phyloP scores from a whole-genome alignment of 305 asterid genomes.

The Solanum chacoense region DNA sequence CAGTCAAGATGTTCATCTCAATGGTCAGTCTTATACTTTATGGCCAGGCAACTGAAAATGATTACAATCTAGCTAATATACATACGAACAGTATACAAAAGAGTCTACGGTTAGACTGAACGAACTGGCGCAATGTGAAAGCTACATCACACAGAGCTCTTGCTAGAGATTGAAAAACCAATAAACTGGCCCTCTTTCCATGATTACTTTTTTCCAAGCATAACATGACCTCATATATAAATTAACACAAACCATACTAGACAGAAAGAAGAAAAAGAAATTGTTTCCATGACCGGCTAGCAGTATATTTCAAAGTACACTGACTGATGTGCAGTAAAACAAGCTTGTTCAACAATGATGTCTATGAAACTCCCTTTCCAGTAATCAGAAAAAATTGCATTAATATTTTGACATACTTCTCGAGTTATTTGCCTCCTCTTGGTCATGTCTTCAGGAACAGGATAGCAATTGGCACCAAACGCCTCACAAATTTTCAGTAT shows the following conservation, averaged over 20 bases:
- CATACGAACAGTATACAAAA: not conserved
- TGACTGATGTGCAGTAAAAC: not conserved
- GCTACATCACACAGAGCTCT: not conserved
- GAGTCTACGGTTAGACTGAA: not conserved
- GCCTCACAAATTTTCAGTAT: constrained; percentile 96
- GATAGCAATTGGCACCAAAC: constrained; percentile 95
- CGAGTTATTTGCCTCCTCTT: constrained; percentile 75
- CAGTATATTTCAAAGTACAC: not conserved
- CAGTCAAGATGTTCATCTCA: constrained; percentile 13
- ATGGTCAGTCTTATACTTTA: not conserved
- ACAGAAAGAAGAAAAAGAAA: not conserved
- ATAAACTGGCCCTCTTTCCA: not conserved
- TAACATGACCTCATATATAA: not conserved
- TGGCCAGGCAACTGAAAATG: not conserved
- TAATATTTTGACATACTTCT: constrained; percentile 48
- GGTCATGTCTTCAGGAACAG: constrained; percentile 81
- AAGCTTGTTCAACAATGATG: not conserved
- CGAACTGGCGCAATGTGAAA: not conserved
- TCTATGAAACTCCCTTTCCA: not conserved
- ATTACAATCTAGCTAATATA: not conserved
- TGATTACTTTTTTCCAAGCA: not conserved
- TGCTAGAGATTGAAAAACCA: not conserved
- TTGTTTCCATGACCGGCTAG: not conserved
- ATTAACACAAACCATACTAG: not conserved
- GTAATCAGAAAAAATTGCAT: not conserved